Percentiles rank a stretch among this genome's conserved stretches.
Evolutionary conservation across 2,329 filamentous ascomycete species (phyloP).

Genomic region (Nemania sp.): DNA sequence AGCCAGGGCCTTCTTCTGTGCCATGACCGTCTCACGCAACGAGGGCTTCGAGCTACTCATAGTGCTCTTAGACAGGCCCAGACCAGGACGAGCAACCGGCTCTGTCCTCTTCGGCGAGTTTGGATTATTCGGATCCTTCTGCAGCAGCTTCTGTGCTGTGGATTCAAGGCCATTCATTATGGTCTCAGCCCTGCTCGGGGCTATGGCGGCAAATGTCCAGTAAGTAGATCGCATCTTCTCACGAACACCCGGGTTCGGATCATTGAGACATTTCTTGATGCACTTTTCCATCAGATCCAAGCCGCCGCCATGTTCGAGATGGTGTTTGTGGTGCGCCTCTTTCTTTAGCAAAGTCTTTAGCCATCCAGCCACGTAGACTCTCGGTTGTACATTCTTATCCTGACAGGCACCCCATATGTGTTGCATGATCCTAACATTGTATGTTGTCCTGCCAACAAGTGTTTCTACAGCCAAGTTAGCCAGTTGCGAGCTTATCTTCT

Average conservation of each 20-base stretch:
- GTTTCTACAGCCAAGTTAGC: slow-evolving; percentile 81
- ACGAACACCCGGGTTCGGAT: slow-evolving; percentile 87
- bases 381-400: slow-evolving; percentile 91
- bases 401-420: slow-evolving; percentile 82
- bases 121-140: slow-evolving; percentile 83
- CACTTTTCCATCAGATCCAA: slow-evolving; percentile 85
- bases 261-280: slow-evolving; percentile 83
- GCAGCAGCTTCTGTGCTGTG: slow-evolving; percentile 77
- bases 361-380: slow-evolving; percentile 80
- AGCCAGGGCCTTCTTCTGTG: slow-evolving; percentile 71
- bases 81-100: slow-evolving; percentile 57
- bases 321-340: slow-evolving; percentile 75
- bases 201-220: slow-evolving; percentile 80
- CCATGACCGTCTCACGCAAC: slow-evolving; percentile 81
- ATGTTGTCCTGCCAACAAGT: slow-evolving; percentile 79
- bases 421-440: slow-evolving; percentile 79
- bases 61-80: slow-evolving; percentile 67
- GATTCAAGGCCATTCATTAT: slow-evolving; percentile 79
- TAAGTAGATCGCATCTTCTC: slow-evolving; percentile 85
- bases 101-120: slow-evolving; percentile 65
- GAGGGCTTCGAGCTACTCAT: slow-evolving; percentile 64
- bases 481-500: slow-evolving; percentile 87
- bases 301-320: slow-evolving; percentile 83
- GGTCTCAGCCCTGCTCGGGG: slow-evolving; percentile 76
- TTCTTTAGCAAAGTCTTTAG: slow-evolving; percentile 80